A percentile compares a stretch with the other conserved stretches of the same genome.
Conservation (phyloP, 169 alveolate genomes). For the Pseudocohnilembus persalinus region DNA sequence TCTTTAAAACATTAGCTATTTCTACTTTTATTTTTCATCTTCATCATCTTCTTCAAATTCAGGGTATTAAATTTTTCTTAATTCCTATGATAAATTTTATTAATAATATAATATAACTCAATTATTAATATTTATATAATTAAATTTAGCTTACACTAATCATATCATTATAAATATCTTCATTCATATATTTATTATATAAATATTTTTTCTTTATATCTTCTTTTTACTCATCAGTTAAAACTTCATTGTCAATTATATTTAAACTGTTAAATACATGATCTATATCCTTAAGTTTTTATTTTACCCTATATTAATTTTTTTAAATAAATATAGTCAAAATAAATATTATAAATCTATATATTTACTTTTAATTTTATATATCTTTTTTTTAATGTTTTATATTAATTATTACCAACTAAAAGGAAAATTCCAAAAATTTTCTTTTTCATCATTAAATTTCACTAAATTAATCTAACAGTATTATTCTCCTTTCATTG, state of each 20-base stretch:
- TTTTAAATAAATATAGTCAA: not conserved
- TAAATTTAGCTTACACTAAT: not conserved
- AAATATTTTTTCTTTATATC: conserved; percentile 20
- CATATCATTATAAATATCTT: not conserved
- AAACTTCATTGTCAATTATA: not conserved
- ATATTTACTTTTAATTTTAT: conserved; percentile 1
- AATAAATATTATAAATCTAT: not conserved
- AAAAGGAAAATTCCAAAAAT: not conserved
- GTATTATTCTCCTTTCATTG: not conserved
- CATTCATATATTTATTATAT: conserved; percentile 1
- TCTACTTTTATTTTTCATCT: too few species aligned
- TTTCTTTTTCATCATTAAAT: not conserved
- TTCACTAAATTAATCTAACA: not conserved
- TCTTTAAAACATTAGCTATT: not conserved
- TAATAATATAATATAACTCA: too few species aligned
- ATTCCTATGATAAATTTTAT: too few species aligned
- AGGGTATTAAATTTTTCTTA: not conserved
- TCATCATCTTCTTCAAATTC: not conserved
- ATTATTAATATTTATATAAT: not conserved
- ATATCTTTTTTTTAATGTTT: not conserved
- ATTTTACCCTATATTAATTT: conserved; percentile 13
- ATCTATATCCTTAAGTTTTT: conserved; percentile 19
- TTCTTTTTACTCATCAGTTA: conserved; percentile 11
- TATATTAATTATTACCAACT: not conserved
- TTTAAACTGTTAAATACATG: conserved; percentile 4